Conservation (phyloP, 176 grass and related monocot genomes). For the Cenchrus fungigraminus region DNA sequence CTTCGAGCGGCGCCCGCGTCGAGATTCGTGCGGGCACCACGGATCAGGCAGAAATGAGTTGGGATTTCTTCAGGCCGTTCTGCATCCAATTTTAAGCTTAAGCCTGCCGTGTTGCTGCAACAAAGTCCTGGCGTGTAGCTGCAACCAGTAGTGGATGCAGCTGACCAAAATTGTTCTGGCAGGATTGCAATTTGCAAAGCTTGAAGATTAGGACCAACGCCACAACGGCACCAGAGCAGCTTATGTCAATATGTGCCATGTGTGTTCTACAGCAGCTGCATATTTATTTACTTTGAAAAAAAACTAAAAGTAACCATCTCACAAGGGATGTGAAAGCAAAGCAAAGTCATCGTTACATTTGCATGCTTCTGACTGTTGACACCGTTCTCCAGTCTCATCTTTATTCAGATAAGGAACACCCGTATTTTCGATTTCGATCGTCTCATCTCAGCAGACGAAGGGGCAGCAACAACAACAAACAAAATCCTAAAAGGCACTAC, state of each 20-base stretch:
- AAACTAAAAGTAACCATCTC: background rate
- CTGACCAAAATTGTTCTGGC: background rate
- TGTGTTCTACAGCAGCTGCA: background rate
- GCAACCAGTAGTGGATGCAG: background rate
- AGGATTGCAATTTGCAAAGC: background rate
- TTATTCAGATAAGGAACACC: conserved; percentile 43
- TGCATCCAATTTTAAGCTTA: background rate
- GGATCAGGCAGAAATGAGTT: background rate
- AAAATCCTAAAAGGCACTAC: conserved; percentile 17
- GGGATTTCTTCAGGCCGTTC: background rate
- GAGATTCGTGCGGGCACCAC: conserved; percentile 14
- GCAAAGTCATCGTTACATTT: background rate
- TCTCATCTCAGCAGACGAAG: background rate
- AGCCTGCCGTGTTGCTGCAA: background rate
- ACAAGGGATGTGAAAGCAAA: background rate
- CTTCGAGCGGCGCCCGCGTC: background rate
- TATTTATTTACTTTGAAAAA: background rate
- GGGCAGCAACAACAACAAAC: conserved; percentile 4
- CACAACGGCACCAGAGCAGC: background rate
- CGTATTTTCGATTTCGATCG: conserved; percentile 7
- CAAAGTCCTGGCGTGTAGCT: background rate
- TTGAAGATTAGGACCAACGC: background rate
- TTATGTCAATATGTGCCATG: no score
- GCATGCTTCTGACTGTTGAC: background rate
- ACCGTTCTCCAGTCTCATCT: background rate